These are phyloP conservation scores for Hymenoscyphus infarciens DNA, from an alignment of 2,329 filamentous ascomycete genomes.

Conservation along the genomic window DNA sequence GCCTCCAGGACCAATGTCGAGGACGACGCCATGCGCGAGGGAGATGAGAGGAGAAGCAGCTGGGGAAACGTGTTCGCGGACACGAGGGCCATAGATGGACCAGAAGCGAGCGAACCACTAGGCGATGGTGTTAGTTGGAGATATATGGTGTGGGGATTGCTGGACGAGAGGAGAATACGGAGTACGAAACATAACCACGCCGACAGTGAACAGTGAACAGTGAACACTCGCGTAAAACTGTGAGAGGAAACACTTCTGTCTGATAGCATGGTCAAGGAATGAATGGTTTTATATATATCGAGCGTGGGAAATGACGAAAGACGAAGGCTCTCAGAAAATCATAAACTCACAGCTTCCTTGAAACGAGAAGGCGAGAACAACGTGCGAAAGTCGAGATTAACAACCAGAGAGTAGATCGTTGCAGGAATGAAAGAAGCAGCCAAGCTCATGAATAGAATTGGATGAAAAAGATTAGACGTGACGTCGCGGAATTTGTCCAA, in stretches of 20 bases:
- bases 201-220: neutral
- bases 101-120: constrained; percentile 62
- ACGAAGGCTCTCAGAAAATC: neutral
- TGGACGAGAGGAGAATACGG: neutral
- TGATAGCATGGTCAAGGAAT: too few relatives aligned
- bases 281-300: constrained; percentile 21
- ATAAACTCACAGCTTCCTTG: constrained; percentile 33
- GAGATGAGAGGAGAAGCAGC: constrained; percentile 44
- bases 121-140: constrained; percentile 37
- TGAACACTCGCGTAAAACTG: neutral
- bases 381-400: constrained; percentile 34
- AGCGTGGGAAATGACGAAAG: constrained; percentile 38
- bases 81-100: constrained; percentile 49
- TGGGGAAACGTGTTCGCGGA: constrained; percentile 41
- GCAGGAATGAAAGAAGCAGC: constrained; percentile 48
- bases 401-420: constrained; percentile 46
- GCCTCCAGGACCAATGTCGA: constrained; percentile 60
- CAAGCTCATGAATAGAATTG: constrained; percentile 51
- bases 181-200: too few relatives aligned
- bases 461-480: constrained; percentile 35
- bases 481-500: constrained; percentile 17
- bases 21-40: constrained; percentile 27
- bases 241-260: neutral
- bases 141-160: neutral
- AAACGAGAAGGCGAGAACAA: constrained; percentile 40